Conservation (phyloP, 257 asterid species). For the Lithospermum erythrorhizon region DNA sequence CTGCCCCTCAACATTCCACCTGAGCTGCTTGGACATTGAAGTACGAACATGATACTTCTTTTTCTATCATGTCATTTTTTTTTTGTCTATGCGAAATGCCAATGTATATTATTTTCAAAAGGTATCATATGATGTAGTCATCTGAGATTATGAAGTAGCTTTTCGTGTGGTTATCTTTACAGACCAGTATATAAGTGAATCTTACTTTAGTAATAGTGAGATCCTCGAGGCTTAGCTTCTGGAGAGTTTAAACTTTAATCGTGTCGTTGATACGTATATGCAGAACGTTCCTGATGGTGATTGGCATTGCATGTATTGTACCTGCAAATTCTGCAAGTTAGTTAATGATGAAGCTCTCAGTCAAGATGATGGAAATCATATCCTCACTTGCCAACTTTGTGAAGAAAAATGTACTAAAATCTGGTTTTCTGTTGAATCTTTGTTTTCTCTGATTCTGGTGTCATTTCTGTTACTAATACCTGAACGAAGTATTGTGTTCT, state of each 20-base stretch:
- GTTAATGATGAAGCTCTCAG: constrained; percentile 31
- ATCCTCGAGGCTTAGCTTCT: background rate
- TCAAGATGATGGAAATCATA: constrained; percentile 23
- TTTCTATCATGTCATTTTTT: background rate
- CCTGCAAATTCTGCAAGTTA: constrained; percentile 82
- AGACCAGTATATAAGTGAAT: background rate
- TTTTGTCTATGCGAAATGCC: constrained; percentile 1
- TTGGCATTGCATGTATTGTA: constrained; percentile 80
- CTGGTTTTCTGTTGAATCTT: background rate
- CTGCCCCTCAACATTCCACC: constrained; percentile 96
- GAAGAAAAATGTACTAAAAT: constrained; percentile 67
- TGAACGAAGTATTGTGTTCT: constrained; percentile 10
- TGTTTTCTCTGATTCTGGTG: constrained; percentile 8
- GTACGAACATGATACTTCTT: constrained; percentile 32
- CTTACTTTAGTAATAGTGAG: background rate
- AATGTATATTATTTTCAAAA: background rate
- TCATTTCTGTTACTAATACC: background rate
- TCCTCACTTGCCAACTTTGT: constrained; percentile 52
- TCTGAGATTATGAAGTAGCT: background rate
- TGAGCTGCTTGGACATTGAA: constrained; percentile 61
- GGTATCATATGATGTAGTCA: background rate
- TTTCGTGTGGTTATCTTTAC: background rate
- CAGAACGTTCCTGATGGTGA: constrained; percentile 78
- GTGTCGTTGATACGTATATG: background rate
- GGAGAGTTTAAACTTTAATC: background rate